Conservation (phyloP, 805 yeast species). For the Wickerhamiella galacta region DNA sequence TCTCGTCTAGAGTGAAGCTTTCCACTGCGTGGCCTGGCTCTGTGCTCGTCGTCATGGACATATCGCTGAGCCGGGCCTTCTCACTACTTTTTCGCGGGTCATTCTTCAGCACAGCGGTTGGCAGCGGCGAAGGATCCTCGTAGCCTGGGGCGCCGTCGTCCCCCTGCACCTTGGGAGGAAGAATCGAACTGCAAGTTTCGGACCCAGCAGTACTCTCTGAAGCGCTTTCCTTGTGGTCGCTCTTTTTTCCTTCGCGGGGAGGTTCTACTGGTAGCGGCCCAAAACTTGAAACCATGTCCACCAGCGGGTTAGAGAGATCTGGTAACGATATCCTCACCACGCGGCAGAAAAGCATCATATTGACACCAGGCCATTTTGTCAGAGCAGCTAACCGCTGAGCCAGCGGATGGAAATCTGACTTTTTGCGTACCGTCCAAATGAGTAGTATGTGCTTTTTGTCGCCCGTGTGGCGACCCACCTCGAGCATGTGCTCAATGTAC, state of each 20-base stretch:
- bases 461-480: constrained; percentile 10
- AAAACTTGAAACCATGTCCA: too few species aligned
- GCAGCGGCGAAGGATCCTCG: too few species aligned
- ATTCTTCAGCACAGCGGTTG: too few species aligned
- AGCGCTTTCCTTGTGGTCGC: too few species aligned
- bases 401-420: constrained; percentile 17
- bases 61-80: background rate
- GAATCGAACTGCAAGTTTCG: too few species aligned
- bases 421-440: constrained; percentile 16
- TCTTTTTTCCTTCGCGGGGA: too few species aligned
- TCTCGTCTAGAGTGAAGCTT: too few species aligned
- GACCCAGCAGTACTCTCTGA: too few species aligned
- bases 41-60: background rate
- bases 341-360: constrained; percentile 9
- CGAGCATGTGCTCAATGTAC: constrained; percentile 27
- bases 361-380: constrained; percentile 8
- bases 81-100: background rate
- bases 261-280: too few species aligned
- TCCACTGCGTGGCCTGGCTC: too few species aligned
- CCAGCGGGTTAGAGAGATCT: background rate
- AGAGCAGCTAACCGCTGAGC: constrained; percentile 9
- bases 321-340: constrained; percentile 1
- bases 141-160: too few species aligned
- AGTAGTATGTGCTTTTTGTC: constrained; percentile 11
- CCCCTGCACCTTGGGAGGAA: too few species aligned